These are phyloP conservation scores for Pochonia chlamydosporia DNA, from an alignment of 2,329 filamentous ascomycete genomes.

Conservation along the genomic window DNA sequence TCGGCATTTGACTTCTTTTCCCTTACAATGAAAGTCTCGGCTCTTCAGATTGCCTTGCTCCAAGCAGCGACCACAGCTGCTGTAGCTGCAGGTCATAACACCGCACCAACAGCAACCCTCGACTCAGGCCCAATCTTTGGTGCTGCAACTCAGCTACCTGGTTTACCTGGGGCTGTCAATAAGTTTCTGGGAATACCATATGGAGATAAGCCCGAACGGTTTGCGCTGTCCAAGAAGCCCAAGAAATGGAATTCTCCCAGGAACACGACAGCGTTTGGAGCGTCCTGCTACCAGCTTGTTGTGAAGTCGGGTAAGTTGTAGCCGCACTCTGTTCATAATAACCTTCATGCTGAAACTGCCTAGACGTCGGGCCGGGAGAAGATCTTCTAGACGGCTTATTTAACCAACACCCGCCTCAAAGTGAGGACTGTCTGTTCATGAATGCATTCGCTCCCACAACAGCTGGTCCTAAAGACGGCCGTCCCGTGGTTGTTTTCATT, in stretches of 20 bases:
- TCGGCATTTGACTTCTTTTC: neutral
- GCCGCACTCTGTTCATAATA: neutral
- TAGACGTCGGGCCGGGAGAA: constrained; percentile 14
- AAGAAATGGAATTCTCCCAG: constrained; percentile 11
- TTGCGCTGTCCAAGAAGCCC: constrained; percentile 10
- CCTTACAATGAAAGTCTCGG: neutral
- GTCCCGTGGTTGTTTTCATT: constrained; percentile 19
- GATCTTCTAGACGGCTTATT: constrained; percentile 17
- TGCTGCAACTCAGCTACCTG: constrained; percentile 11
- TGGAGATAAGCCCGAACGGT: constrained; percentile 13
- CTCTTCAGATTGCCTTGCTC: neutral
- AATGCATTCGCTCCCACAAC: constrained; percentile 20
- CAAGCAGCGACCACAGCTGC: neutral
- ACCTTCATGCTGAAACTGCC: neutral
- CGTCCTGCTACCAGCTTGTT: constrained; percentile 15
- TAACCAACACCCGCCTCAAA: constrained; percentile 14
- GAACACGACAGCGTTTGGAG: constrained; percentile 11
- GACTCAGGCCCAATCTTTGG: constrained; percentile 14
- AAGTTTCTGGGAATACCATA: constrained; percentile 19
- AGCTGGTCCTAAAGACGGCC: constrained; percentile 5
- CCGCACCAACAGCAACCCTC: constrained; percentile 10
- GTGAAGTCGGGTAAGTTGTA: constrained; percentile 10
- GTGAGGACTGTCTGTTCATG: constrained; percentile 22
- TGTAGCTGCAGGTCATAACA: too few relatives aligned
- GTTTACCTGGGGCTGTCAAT: constrained; percentile 11